phyloP scores from a whole-genome alignment of 2,329 filamentous ascomycete genomes.

The Emmonsia crescens region DNA sequence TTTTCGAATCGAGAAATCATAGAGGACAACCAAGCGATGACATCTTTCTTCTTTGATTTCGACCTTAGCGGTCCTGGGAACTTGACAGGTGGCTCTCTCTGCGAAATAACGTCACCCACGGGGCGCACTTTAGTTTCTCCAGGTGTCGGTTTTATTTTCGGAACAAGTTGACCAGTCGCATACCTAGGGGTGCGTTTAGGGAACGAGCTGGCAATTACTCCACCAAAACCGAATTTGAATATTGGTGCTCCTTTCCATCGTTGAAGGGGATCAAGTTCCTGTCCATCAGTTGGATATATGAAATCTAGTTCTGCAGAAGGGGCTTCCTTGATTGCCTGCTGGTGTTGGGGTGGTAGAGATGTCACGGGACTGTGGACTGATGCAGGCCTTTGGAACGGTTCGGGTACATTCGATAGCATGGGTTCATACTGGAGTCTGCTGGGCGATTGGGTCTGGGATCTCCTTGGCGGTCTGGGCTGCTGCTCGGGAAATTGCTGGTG shows the following conservation, averaged over 20 bases:
- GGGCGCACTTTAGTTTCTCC: conserved; percentile 72
- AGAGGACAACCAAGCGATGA: conserved; percentile 64
- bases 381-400: conserved; percentile 43
- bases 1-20: conserved; percentile 67
- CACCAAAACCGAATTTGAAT: conserved; percentile 80
- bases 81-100: conserved; percentile 60
- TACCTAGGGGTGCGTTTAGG: conserved; percentile 84
- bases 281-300: conserved; percentile 46
- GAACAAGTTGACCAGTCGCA: conserved; percentile 57
- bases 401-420: conserved; percentile 30
- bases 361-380: conserved; percentile 41
- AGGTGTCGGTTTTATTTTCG: conserved; percentile 69
- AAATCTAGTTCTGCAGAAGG: conserved; percentile 44
- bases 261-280: conserved; percentile 61
- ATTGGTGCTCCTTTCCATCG: conserved; percentile 86
- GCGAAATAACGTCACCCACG: conserved; percentile 60
- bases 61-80: conserved; percentile 84
- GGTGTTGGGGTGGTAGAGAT: conserved; percentile 18
- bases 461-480: conserved; percentile 32
- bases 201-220: conserved; percentile 70
- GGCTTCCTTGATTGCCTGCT: conserved; percentile 27
- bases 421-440: conserved; percentile 42
- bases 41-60: conserved; percentile 94
- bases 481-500: not conserved
- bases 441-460: conserved; percentile 51